Base-by-base conservation (phyloP, 2,329 filamentous ascomycete genomes). In the Dendryphion nanum region DNA sequence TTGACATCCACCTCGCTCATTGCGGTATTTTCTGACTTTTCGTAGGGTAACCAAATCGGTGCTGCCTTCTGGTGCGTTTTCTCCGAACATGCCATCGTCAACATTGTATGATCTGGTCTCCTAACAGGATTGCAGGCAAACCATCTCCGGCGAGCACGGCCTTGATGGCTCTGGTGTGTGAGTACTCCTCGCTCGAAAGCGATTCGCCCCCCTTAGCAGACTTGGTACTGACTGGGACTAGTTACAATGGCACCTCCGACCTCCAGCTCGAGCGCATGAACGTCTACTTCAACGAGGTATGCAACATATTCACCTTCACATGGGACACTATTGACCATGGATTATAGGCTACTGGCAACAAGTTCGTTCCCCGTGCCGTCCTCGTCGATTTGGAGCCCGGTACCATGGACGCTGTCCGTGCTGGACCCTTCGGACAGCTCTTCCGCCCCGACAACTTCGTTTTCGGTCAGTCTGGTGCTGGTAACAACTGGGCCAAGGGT, bases 401-500 rank as follows among this genome's bases (percentile, higher is more conserved):
- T 76, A 97, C 93, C 75, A 98, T 97, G 91, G 93, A 98, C 64
- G 93, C 93, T 59, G 91, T 98, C 77, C 91, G 91, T 71, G 88
- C 91, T 61, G 91, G 93, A 73, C 93, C 93, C 56, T 97, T 97
- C 71, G 93, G 93, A 61, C 87, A 96, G 79, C 89, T 98, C 59
- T 97, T 98, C 89, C 90, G 93, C 55, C 93, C 93, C 70, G 93
- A 98, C 79, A 98, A 97, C 86, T 97, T 97, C 76, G 89, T 97
- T 69, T 97, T 97, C 74, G 93, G 93, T 63, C 93, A 97, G 79
- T 97, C 93, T 63, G 91, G 93, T 82, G 93, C 93, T 72, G 93
- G 93, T 77, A 98, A 98, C 89, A 97, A 97, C 85, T 98, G 93
- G 93, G 93, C 93, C 74, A 98, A 97, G 85, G 93, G 93, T 77